Evolutionary conservation across 2,329 filamentous ascomycete genomes (phyloP), one percentile per base, ranked within the genome.

Genomic region (Penicillium occitanis): DNA sequence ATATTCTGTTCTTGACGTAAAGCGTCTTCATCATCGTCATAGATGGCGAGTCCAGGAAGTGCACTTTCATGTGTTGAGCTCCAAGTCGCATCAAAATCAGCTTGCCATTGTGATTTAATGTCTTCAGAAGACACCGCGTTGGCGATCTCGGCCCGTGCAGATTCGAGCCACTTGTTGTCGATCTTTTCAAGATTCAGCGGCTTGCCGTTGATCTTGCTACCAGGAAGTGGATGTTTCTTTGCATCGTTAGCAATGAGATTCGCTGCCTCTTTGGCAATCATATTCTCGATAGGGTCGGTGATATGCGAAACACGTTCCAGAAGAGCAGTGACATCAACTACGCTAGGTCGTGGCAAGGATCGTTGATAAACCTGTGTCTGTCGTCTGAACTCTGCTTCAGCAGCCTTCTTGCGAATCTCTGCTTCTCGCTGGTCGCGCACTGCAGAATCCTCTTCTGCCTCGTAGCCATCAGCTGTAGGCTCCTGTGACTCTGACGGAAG

Each of bases 321-420:
- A 70, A 98, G 80, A 0, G 84, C 83, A 61, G 88, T 82, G 25
- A 95, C 78, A 75, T 98, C 90, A 14, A 98, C 83, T 1, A 85
- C 79, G 1, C 85, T 84, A 1, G 95, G 93, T 53, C 94, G 86
- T 7, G 95, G 95, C 13, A 99, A 82, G 3, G 86, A 87, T 71
- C 86, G 88, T 79, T 98, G 94, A 78, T 97, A 88, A n/a, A 96
- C 93, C 74, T 96, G 93, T 1, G 91, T 96, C 72, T 95, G 89
- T 61, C 93, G 86, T 76, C 87, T 89, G 73, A 92, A 91, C 71
- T 98, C 93, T 13, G 85, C 79, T 73, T 85, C 76, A 75, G 89
- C 83, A 79, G 87, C 74, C 61, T 90, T 91, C 73, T 93, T 89
- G 46, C 80, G 81, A 2, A 83, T 76, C 69, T 84, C 81, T 57